Conservation (phyloP, 2,329 filamentous ascomycete genomes). For the Ceratocystis huliohia region DNA sequence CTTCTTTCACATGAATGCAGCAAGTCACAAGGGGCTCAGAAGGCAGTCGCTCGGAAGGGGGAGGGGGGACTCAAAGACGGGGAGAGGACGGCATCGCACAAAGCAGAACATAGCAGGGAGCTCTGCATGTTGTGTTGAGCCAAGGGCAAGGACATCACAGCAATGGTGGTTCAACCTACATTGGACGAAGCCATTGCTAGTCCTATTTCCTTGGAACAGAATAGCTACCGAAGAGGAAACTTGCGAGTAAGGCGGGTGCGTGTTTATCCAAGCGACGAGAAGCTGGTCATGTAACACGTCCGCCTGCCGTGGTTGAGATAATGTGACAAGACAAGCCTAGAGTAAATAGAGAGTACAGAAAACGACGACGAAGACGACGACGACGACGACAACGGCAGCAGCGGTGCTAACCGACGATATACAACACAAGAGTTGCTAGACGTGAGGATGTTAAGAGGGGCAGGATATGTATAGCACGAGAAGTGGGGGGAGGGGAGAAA, state of each 20-base stretch:
- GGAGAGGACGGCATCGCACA: constrained; percentile 12
- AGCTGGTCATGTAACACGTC: constrained; percentile 10
- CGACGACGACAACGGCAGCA: too few species aligned
- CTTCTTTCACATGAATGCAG: background rate
- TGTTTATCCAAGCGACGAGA: constrained; percentile 3
- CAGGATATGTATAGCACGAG: constrained; percentile 10
- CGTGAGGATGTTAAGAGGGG: background rate
- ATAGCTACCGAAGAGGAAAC: constrained; percentile 20
- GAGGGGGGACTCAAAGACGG: background rate
- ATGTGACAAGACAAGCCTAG: constrained; percentile 8
- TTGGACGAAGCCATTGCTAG: constrained; percentile 22
- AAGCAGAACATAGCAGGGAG: constrained; percentile 6
- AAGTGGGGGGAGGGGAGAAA: background rate
- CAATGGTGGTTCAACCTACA: constrained; percentile 21
- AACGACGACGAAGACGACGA: background rate
- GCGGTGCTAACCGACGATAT: background rate
- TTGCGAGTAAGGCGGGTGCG: constrained; percentile 17
- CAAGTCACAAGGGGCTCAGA: background rate
- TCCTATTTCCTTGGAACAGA: constrained; percentile 21
- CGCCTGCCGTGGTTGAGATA: background rate
- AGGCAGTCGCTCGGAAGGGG: background rate
- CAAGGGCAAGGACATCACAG: constrained; percentile 21
- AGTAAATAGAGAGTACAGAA: constrained; percentile 1
- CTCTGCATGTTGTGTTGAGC: constrained; percentile 13
- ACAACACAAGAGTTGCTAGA: background rate